These are phyloP conservation scores for Graphium sp. DNA, from an alignment of 2,329 filamentous ascomycete species.

Conservation along the genomic window DNA sequence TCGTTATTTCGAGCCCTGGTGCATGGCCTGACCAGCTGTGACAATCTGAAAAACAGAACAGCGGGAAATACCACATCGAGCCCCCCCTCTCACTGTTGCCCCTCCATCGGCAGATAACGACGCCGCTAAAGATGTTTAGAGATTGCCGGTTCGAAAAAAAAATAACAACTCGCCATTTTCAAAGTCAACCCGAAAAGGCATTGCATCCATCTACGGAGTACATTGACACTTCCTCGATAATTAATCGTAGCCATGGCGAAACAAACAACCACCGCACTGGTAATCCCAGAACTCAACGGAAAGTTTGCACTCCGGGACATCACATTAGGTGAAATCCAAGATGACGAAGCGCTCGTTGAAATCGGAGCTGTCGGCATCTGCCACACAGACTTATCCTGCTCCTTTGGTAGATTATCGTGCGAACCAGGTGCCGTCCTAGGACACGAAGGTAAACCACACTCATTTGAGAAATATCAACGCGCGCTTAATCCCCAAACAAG, in stretches of 20 bases:
- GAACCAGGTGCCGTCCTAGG: conserved; percentile 21
- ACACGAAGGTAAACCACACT: conserved; percentile 28
- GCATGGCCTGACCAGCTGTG: too few species aligned
- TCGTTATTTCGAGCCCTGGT: too few species aligned
- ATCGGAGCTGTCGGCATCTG: conserved; percentile 37
- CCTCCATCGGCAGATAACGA: too few species aligned
- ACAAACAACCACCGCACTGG: conserved; percentile 2
- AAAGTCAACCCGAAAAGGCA: too few species aligned
- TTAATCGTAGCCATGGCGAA: conserved; percentile 1
- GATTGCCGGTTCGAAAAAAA: too few species aligned
- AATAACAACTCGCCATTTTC: too few species aligned
- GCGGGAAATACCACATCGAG: too few species aligned
- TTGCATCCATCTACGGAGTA: too few species aligned
- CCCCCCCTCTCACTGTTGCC: too few species aligned
- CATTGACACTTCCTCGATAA: too few species aligned
- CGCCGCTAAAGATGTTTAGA: too few species aligned
- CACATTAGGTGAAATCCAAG: conserved; percentile 10
- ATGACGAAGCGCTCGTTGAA: conserved; percentile 32
- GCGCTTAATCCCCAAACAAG: background rate
- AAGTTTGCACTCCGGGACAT: conserved; percentile 6
- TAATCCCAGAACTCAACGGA: conserved; percentile 1
- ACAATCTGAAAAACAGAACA: too few species aligned
- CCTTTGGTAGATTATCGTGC: conserved; percentile 8
- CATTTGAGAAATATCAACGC: background rate
- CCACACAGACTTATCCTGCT: conserved; percentile 33